Evolutionary conservation across 2,329 filamentous ascomycete species (phyloP), one percentile per base, ranked within the genome.

Genomic region (Penicillium capsulatum): DNA sequence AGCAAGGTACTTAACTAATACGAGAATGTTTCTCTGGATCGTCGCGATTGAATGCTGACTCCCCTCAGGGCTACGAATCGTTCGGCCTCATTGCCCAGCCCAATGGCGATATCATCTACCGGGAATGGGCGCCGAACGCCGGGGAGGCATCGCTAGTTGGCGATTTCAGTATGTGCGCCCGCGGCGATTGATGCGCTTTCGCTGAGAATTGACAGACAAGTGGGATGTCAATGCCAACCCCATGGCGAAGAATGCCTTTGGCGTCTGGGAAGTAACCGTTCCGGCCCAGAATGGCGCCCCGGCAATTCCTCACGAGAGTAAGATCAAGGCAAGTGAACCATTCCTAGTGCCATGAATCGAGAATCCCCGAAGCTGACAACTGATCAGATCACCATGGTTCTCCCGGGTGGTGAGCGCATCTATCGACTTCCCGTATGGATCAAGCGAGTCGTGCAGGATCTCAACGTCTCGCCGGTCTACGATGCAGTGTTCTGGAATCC

Each of bases 401-500:
- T 87, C 7, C 87, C 86, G 9, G 81, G 73, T 26, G 86, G 89
- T 44, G 84, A 92, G 61, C 79, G 83, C 53, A 80, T 91, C 53
- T 91, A 97, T 69, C 81, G 91, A 53, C 72, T 98, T 36, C 92
- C 92, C 17, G 87, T 89, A 17, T 98, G 92, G 92, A 97, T 97
- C 72, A 95, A 84, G 63, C 88, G 94, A 58, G 92, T 96, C 36
- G 96, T 91, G 0, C 92, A 98, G 67, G 90, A 98, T 51, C 75
- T 97, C 31, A 77, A 72, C 8, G 82, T 97, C 16, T 97, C 91
- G 7, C 89, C 91, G 5, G 83, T 86, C 17, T 98, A 97, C 66
- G 92, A 98, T 64, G 90, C 87, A 16, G 80, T 88, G 36, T 96
- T 98, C 71, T 98, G 92, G 92, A 96, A 97, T 61, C 92, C 92